Conservation (phyloP, 352 stramenopile genomes). For the Sclerospora graminicola region DNA sequence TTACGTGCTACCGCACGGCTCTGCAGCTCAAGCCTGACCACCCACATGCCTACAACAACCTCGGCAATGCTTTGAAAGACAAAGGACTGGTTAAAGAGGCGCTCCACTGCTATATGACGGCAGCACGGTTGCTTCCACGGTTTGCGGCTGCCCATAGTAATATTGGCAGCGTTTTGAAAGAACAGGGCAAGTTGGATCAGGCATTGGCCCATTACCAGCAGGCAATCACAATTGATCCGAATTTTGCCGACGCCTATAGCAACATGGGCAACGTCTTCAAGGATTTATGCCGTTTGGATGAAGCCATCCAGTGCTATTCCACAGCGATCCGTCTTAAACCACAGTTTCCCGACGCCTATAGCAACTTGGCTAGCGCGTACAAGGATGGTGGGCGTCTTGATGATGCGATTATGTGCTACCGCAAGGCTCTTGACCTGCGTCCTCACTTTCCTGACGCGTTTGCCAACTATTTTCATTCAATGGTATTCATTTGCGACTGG, state of each 20-base stretch:
- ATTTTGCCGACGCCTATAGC: conserved; percentile 88
- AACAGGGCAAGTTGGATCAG: conserved; percentile 89
- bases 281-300: conserved; percentile 77
- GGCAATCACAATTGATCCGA: conserved; percentile 88
- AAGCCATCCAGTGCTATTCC: conserved; percentile 86
- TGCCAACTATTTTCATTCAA: conserved; percentile 88
- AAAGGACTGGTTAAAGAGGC: conserved; percentile 89
- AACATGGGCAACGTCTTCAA: conserved; percentile 95
- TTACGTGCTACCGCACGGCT: conserved; percentile 84
- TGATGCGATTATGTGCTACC: conserved; percentile 90
- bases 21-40: conserved; percentile 88
- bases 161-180: conserved; percentile 90
- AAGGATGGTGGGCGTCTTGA: conserved; percentile 84
- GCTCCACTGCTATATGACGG: conserved; percentile 91
- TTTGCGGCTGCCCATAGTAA: conserved; percentile 92
- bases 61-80: conserved; percentile 89
- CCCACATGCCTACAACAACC: conserved; percentile 90
- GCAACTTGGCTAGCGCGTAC: conserved; percentile 88
- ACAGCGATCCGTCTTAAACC: conserved; percentile 87
- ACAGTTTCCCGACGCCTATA: conserved; percentile 86
- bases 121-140: conserved; percentile 80
- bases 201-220: conserved; percentile 92
- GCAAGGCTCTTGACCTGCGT: conserved; percentile 83
- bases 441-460: conserved; percentile 89
- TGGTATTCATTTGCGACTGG: conserved; percentile 92